Evolutionary conservation across 2,329 filamentous ascomycete species (phyloP).

Genomic region (Fusarium sp.): DNA sequence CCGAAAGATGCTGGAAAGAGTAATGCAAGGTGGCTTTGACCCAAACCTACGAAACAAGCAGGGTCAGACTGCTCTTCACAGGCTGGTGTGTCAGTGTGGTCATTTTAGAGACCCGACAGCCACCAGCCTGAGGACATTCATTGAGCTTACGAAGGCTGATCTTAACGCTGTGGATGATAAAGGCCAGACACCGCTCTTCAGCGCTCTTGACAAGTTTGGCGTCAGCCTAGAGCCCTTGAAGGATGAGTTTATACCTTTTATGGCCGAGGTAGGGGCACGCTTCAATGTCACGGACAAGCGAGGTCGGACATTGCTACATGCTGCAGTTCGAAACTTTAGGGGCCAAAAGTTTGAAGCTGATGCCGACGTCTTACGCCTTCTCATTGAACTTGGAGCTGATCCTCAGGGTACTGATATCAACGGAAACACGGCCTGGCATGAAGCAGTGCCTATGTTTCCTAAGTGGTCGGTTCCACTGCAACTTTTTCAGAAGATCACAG

Average conservation of each 20-base stretch:
- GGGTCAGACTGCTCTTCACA: neutral
- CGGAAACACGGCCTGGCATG: neutral
- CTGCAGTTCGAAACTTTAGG: fast-evolving
- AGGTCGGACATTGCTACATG: neutral
- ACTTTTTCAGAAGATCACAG: neutral
- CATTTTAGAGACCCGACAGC: neutral
- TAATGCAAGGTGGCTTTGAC: neutral
- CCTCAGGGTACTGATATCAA: neutral
- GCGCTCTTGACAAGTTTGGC: fast-evolving
- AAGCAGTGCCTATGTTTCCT: neutral
- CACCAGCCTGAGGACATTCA: neutral
- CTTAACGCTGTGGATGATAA: neutral
- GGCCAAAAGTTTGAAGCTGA: neutral
- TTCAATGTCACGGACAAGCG: neutral
- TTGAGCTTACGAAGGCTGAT: neutral
- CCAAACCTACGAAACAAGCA: neutral
- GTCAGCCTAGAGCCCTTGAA: neutral
- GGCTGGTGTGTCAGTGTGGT: neutral
- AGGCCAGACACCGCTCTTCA: neutral
- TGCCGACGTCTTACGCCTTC: too few relatives aligned
- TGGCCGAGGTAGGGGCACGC: neutral
- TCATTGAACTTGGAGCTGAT: too few relatives aligned
- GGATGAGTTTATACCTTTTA: neutral
- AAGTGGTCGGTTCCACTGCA: too few relatives aligned
- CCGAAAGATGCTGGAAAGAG: neutral